Percentiles rank a stretch among this genome's conserved stretches.
Conservation (phyloP, 371 early-diverging fungal genomes). For the Synchytrium microbalum region DNA sequence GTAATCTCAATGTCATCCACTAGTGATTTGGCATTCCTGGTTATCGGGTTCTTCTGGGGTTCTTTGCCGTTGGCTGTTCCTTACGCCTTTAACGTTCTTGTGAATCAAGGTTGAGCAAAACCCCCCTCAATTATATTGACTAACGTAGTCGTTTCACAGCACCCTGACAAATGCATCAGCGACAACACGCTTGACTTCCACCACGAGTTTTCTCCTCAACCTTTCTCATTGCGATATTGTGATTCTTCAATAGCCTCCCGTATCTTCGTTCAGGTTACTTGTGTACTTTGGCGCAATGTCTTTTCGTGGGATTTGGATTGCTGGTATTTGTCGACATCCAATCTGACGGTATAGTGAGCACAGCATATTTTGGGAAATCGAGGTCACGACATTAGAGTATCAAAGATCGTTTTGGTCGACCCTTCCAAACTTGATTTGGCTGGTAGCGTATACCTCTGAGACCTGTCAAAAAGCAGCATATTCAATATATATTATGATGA, state of each 20-base stretch:
- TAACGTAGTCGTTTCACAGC: neutral
- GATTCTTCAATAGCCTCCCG: neutral
- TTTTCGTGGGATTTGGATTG: slow-evolving; percentile 62
- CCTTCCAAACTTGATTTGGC: slow-evolving; percentile 25
- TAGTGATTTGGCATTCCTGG: slow-evolving; percentile 12
- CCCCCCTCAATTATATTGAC: neutral
- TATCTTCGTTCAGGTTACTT: slow-evolving; percentile 14
- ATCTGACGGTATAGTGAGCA: slow-evolving; percentile 44
- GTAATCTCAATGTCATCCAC: neutral
- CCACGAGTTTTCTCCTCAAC: slow-evolving; percentile 3
- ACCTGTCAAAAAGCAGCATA: slow-evolving; percentile 16
- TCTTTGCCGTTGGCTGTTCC: too few species aligned
- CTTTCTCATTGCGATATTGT: neutral
- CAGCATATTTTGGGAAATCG: slow-evolving; percentile 48
- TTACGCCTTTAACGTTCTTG: too few species aligned
- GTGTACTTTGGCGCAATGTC: slow-evolving; percentile 41
- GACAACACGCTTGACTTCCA: slow-evolving; percentile 3
- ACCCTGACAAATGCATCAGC: slow-evolving; percentile 5
- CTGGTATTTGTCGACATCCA: slow-evolving; percentile 24
- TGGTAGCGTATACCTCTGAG: slow-evolving; percentile 43
- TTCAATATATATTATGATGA: neutral
- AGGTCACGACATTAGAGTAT: neutral
- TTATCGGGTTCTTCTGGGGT: slow-evolving; percentile 2
- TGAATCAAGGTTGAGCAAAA: neutral
- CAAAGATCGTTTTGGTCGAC: neutral